These are phyloP conservation scores for Fragosphaeria purpurea DNA, from an alignment of 2,329 filamentous ascomycete species.

Conservation along the genomic window DNA sequence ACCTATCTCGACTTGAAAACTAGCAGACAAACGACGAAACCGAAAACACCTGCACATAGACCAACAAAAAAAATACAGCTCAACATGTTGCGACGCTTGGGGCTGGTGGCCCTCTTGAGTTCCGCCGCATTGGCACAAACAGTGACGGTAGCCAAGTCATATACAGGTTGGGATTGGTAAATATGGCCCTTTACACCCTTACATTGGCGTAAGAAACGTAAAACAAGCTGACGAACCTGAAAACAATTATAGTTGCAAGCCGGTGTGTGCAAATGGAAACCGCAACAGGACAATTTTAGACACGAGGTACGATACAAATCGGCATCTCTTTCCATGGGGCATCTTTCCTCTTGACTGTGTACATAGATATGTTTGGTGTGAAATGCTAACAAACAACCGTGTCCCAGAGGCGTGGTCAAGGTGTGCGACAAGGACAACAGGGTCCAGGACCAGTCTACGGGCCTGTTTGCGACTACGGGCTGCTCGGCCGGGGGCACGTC, in stretches of 20 bases:
- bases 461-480: conserved; percentile 8
- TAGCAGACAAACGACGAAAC: too few species aligned
- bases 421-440: conserved; percentile 5
- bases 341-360: too few species aligned
- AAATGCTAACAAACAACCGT: background rate
- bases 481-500: conserved; percentile 8
- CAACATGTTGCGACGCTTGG: conserved; percentile 1
- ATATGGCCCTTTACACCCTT: background rate
- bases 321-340: too few species aligned
- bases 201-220: background rate
- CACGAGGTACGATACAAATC: background rate
- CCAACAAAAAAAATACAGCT: too few species aligned
- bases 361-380: too few species aligned
- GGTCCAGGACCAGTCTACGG: background rate
- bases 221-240: too few species aligned
- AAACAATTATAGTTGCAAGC: conserved; percentile 12
- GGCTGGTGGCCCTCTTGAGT: conserved; percentile 1
- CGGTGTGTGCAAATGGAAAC: conserved; percentile 12
- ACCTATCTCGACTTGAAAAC: too few species aligned
- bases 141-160: conserved; percentile 10
- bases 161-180: conserved; percentile 16
- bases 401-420: conserved; percentile 10
- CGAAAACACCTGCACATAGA: too few species aligned
- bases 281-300: conserved; percentile 4
- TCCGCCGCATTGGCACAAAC: conserved; percentile 2